These are phyloP conservation scores for Lentinula sp. DNA, from an alignment of 768 basidiomycete species.

Conservation along the genomic window DNA sequence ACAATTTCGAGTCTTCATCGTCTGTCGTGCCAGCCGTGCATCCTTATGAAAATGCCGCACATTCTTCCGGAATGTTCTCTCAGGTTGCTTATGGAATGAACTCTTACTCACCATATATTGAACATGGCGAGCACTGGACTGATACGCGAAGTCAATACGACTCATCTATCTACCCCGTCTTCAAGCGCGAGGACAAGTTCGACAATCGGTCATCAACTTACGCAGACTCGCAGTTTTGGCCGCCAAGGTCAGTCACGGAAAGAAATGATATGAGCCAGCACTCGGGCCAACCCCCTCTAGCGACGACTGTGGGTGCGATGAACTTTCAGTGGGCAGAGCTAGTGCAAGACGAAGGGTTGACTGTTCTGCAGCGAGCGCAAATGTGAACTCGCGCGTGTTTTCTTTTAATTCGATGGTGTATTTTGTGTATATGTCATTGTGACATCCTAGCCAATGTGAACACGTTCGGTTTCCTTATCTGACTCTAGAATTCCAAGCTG, in stretches of 20 bases:
- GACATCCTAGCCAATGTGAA: no score
- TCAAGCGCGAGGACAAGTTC: background rate
- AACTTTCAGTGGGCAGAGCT: background rate
- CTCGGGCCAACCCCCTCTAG: background rate
- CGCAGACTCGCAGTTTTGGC: background rate
- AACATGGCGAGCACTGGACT: background rate
- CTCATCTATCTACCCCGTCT: background rate
- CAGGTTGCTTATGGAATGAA: background rate
- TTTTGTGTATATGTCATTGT: background rate
- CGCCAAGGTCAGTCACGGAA: background rate
- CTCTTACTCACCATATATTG: background rate
- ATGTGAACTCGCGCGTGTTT: no score
- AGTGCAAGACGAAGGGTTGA: background rate
- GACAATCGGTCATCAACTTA: background rate
- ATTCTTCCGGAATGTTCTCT: background rate
- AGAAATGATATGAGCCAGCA: background rate
- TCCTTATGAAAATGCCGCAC: background rate
- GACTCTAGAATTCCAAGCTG: slow-evolving; percentile 43
- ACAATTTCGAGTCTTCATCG: background rate
- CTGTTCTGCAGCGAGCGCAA: background rate
- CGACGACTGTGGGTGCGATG: background rate
- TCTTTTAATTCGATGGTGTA: background rate
- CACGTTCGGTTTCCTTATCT: background rate
- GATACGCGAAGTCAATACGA: background rate
- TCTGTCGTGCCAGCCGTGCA: background rate